Evolutionary conservation across 495 filamentous ascomycete genomes (phyloP), one percentile per base, ranked within the genome.

Genomic region (Neurospora sp.): DNA sequence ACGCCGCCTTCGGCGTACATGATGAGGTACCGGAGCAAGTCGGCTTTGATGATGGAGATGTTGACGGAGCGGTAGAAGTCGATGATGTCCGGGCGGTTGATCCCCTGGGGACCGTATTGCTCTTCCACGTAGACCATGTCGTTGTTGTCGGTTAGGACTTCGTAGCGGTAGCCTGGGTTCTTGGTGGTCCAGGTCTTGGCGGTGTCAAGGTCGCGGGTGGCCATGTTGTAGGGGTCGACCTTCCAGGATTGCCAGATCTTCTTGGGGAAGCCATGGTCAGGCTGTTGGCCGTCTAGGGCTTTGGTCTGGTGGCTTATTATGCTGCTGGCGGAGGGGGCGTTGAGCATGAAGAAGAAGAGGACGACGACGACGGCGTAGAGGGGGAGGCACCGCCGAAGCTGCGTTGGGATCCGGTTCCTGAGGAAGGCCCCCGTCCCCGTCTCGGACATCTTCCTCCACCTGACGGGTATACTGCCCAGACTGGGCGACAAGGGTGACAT

Each of bases 221-320:
- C 87, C 72, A 90, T 88, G 14, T 80, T 78, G 42, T 88, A 80
- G 0, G 88, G 84, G 74, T 87, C 84, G 44, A 86, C 82, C 75
- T 90, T 89, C 89, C 89, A 91, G 41, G 87, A 86, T 76, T 91
- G 89, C 89, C 89, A 91, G 70, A 91, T 88, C 76, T 80, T 80
- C 48, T 75, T 74, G 44, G 79, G 77, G 69, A 79, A 79, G 18
- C 59, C 69, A 40, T 18, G 42, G 40, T 41, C 39, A 40, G 39
- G 12, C 11, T 27, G n/a, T 10, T 40, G 39, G 4, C 12, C 39
- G 39, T 40, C 14, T 4, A 73, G 69, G 5, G 46, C 27, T 70
- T 70, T 73, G 7, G 71, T 9, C 3, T 69, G 16, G 31, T 73
- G 75, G 10, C 20, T 70, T 11, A 72, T 40, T 46, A 76, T 27